phyloP scores from a whole-genome alignment of 2,329 filamentous ascomycete species.

The Alternaria novae-zelandiae region DNA sequence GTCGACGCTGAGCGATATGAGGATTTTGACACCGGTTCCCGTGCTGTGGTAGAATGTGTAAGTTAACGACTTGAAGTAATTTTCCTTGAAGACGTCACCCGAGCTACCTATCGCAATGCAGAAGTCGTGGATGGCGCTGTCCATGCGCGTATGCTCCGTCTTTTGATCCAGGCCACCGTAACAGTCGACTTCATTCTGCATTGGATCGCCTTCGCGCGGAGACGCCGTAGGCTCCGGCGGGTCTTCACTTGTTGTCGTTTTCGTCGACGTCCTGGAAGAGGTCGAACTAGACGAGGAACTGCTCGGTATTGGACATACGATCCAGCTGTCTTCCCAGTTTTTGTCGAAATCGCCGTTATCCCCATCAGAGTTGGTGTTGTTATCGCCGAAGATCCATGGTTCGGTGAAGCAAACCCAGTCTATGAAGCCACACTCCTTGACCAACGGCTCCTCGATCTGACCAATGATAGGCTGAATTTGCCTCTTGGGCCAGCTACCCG shows the following conservation, averaged over 20 bases:
- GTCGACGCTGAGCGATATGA: neutral
- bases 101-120: neutral
- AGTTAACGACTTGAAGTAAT: neutral
- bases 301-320: neutral
- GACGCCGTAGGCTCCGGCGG: neutral
- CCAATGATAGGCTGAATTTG: neutral
- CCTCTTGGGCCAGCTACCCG: neutral
- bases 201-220: neutral
- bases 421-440: neutral
- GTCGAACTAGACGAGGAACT: neutral
- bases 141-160: neutral
- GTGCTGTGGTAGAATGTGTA: neutral
- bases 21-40: neutral
- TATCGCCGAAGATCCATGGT: neutral
- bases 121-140: neutral
- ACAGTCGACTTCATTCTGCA: neutral
- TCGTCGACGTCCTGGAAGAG: neutral
- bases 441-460: neutral
- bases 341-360: neutral
- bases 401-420: neutral
- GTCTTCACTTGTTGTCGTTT: neutral
- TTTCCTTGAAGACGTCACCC: neutral
- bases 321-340: neutral
- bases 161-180: neutral
- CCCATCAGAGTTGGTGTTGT: neutral